Base-by-base conservation (phyloP, 2,329 filamentous ascomycete species). In the Cladosporium velox region DNA sequence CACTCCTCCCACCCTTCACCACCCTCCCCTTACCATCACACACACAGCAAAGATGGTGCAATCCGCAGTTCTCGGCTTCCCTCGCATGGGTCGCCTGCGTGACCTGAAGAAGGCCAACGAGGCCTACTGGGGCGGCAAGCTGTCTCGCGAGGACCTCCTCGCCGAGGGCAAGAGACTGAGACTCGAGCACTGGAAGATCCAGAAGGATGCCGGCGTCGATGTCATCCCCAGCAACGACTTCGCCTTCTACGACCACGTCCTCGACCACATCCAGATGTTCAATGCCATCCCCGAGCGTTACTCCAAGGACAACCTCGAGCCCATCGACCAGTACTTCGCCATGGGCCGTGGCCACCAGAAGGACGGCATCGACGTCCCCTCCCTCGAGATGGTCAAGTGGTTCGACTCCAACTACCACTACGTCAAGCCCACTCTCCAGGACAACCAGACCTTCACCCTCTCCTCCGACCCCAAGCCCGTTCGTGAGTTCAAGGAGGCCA, bases 381-480 rank as follows among this genome's bases (percentile, higher is more conserved):
- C 68, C n/a, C 69, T 75, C 60, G 95, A 99, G 88, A 99, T 99
- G 95, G 95, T 99, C 77, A 99, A 99, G 88, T 99, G 95, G 95
- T 99, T 99, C 80, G 95, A 99, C 87, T 97, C 93, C 72, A 99
- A 99, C 91, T 99, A 99, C 90, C 95, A 98, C 88, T 99, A 99
- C 83, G 95, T 98, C 85, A 98, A 98, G 90, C 95, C 95, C 71
- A 97, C 95, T 70, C 88, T 99, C 73, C 93, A 97, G 84, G 90
- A 97, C 85, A 91, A 91, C 87, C 95, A 99, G 88, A 90, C 87
- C 78, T 99, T 99, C 90, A 93, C 90, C 84, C 92, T 99, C 70
- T 83, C 86, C 69, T 83, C 87, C 74, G 90, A 90, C 82, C 93
- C 95, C 81, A 99, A 99, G 90, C 93, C 95, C 74, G 91, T 99